These are phyloP conservation scores for Phytophthora crassamura DNA, from an alignment of 352 stramenopile genomes.

Conservation along the genomic window DNA sequence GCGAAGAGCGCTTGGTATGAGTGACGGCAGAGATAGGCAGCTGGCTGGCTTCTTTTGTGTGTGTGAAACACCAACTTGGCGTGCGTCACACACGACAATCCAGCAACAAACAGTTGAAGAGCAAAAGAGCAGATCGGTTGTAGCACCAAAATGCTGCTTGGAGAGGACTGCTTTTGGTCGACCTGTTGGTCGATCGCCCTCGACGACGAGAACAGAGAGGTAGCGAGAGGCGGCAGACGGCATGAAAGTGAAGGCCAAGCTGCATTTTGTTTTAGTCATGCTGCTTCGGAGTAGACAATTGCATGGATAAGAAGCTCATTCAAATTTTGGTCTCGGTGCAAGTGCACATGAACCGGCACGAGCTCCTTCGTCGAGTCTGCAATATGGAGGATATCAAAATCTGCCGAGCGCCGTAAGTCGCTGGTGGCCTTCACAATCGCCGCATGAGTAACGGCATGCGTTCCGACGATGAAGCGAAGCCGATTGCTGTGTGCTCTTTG, in stretches of 20 bases:
- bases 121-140: neutral
- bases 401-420: too few species aligned
- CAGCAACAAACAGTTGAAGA: constrained; percentile 8
- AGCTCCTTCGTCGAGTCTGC: neutral
- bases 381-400: neutral
- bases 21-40: constrained; percentile 40
- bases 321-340: neutral
- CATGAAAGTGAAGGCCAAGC: too few species aligned
- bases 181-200: too few species aligned
- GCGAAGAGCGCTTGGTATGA: constrained; percentile 13
- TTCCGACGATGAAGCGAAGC: constrained; percentile 9
- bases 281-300: too few species aligned
- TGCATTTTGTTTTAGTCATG: too few species aligned
- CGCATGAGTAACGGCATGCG: constrained; percentile 12
- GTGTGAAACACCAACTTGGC: constrained; percentile 16
- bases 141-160: too few species aligned
- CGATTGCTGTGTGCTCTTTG: neutral
- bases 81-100: constrained; percentile 22
- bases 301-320: too few species aligned
- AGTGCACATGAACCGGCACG: neutral
- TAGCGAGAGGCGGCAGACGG: too few species aligned
- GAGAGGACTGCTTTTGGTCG: too few species aligned
- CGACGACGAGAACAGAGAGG: too few species aligned
- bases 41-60: constrained; percentile 35
- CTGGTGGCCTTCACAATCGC: constrained; percentile 9